Evolutionary conservation across 352 stramenopile genomes (phyloP).

Genomic region (Phytophthora palmivora): DNA sequence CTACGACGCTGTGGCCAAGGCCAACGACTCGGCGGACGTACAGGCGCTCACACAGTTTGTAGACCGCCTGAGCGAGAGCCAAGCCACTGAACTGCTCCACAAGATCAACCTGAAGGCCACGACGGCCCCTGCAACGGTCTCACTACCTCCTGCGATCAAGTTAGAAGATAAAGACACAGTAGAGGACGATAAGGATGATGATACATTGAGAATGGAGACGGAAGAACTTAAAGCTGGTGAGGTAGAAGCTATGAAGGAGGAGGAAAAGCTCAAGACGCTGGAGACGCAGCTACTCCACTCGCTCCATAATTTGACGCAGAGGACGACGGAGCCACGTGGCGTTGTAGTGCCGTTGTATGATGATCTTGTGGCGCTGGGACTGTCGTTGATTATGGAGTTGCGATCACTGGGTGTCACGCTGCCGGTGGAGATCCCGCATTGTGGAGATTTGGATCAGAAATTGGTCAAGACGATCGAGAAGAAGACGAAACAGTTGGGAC

Average conservation of each 20-base stretch:
- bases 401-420: conserved; percentile 38
- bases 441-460: conserved; percentile 42
- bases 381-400: conserved; percentile 50
- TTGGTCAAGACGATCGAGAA: conserved; percentile 27
- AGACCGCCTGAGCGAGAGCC: conserved; percentile 34
- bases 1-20: conserved; percentile 26
- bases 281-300: conserved; percentile 38
- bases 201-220: conserved; percentile 30
- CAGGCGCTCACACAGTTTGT: conserved; percentile 28
- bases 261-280: conserved; percentile 23
- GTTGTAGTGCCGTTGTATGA: conserved; percentile 54
- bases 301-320: conserved; percentile 27
- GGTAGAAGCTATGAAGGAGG: conserved; percentile 15
- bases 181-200: conserved; percentile 16
- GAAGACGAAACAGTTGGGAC: conserved; percentile 30
- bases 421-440: conserved; percentile 55
- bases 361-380: conserved; percentile 38
- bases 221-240: conserved; percentile 32
- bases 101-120: conserved; percentile 19
- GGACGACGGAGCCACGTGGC: conserved; percentile 29
- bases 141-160: not conserved
- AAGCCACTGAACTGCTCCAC: conserved; percentile 29
- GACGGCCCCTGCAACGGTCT: not conserved
- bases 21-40: conserved; percentile 32
- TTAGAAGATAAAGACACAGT: not conserved